Percentiles rank a stretch among this genome's conserved stretches.
phyloP scores from a whole-genome alignment of 805 yeast genomes.

The Starmerella sirachaensis region DNA sequence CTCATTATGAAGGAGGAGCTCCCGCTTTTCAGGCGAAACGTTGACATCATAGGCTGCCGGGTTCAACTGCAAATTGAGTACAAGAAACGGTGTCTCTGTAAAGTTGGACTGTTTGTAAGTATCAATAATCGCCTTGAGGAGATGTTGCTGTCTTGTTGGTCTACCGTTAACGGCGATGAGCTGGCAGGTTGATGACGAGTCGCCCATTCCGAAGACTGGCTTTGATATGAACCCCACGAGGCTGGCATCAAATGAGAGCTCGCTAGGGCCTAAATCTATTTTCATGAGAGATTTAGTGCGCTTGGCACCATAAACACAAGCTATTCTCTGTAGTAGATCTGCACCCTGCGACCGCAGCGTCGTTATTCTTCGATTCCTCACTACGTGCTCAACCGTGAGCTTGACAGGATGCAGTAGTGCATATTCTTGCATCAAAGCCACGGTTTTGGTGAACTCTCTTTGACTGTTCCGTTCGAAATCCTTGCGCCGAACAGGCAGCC shows the following conservation, averaged over 20 bases:
- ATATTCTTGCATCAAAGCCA: conserved; percentile 53
- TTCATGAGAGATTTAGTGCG: conserved; percentile 48
- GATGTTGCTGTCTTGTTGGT: conserved; percentile 50
- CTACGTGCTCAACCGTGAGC: conserved; percentile 47
- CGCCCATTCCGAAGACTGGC: conserved; percentile 66
- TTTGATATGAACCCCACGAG: conserved; percentile 56
- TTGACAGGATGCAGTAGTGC: conserved; percentile 51
- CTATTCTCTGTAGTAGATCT: conserved; percentile 39
- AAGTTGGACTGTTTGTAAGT: conserved; percentile 59
- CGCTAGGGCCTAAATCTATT: conserved; percentile 30
- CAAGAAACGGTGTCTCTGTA: conserved; percentile 59
- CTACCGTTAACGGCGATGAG: conserved; percentile 59
- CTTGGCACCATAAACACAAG: conserved; percentile 58
- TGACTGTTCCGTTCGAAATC: conserved; percentile 56
- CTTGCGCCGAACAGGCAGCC: conserved; percentile 70
- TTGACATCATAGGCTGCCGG: conserved; percentile 54
- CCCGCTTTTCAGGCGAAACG: conserved; percentile 83
- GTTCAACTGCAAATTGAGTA: conserved; percentile 47
- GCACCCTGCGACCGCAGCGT: conserved; percentile 36
- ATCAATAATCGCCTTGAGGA: conserved; percentile 56
- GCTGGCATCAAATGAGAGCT: neutral
- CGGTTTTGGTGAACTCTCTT: conserved; percentile 60
- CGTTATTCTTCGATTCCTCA: conserved; percentile 9
- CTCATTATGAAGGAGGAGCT: conserved; percentile 59
- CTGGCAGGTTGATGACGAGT: conserved; percentile 66